Conservation (phyloP, 371 early-diverging fungal genomes). For the Blakeslea trispora region DNA sequence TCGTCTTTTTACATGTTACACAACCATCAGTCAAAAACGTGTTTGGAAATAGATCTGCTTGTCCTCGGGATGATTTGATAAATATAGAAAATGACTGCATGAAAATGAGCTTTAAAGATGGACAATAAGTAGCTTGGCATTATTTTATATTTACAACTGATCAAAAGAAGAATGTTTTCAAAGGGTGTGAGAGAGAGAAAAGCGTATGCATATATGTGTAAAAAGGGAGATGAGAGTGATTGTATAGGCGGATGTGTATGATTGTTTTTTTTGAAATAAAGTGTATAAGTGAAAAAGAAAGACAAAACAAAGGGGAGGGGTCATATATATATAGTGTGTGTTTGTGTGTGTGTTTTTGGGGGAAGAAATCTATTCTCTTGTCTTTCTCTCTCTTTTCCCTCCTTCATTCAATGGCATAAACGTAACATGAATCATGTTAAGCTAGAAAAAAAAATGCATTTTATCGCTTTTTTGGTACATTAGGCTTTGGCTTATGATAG, state of each 20-base stretch:
- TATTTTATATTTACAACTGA: background rate
- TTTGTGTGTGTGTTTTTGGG: too few species aligned
- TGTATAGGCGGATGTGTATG: slow-evolving; percentile 4
- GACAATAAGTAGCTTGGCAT: slow-evolving; percentile 1
- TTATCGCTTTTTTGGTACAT: slow-evolving; percentile 29
- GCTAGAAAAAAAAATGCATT: too few species aligned
- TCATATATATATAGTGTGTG: too few species aligned
- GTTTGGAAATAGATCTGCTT: background rate
- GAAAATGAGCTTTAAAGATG: background rate
- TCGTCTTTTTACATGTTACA: too few species aligned
- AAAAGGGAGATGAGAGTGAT: too few species aligned
- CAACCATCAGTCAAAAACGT: too few species aligned
- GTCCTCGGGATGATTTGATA: background rate
- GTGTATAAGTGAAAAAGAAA: background rate
- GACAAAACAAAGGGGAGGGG: background rate
- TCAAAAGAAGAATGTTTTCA: slow-evolving; percentile 1
- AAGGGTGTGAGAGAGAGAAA: background rate
- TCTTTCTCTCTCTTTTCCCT: too few species aligned
- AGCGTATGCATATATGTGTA: slow-evolving; percentile 1
- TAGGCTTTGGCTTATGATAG: slow-evolving; percentile 77
- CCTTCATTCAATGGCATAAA: too few species aligned
- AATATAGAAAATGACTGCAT: slow-evolving; percentile 1
- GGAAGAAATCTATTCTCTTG: too few species aligned
- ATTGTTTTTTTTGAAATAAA: background rate
- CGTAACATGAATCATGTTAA: too few species aligned